phyloP scores from a whole-genome alignment of 176 grass and related monocot species.

The Carex myosuroides region DNA sequence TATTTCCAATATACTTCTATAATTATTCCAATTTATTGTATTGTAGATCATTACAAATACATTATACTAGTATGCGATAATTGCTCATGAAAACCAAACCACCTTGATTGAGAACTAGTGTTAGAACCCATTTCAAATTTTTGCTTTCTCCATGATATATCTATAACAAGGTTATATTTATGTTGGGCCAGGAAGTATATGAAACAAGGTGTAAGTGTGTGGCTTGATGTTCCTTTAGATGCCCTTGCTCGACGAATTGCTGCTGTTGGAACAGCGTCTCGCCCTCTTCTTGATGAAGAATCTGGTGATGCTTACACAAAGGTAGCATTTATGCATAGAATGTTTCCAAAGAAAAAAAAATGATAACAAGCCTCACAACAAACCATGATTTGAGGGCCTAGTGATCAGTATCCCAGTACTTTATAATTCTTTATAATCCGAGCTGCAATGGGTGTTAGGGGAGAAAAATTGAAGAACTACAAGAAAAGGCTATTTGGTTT shows the following conservation, averaged over 20 bases:
- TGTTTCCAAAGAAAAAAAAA: background rate
- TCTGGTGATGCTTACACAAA: conserved; percentile 75
- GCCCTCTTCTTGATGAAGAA: conserved; percentile 83
- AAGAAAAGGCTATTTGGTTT: background rate
- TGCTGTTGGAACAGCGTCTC: conserved; percentile 71
- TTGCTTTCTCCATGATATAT: background rate
- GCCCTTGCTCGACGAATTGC: conserved; percentile 75
- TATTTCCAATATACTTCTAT: too few relatives aligned
- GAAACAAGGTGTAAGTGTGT: conserved; percentile 68
- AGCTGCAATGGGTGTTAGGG: background rate
- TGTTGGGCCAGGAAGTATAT: conserved; percentile 60
- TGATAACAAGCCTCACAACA: background rate
- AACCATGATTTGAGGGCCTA: background rate
- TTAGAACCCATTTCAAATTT: background rate
- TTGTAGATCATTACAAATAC: background rate
- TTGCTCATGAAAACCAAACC: conserved; percentile 26
- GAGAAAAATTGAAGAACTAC: background rate
- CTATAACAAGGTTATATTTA: background rate
- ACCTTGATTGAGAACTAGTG: background rate
- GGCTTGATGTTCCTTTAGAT: conserved; percentile 88
- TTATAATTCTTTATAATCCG: background rate
- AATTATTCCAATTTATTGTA: too few relatives aligned
- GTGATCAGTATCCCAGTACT: background rate
- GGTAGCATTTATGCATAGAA: conserved; percentile 26
- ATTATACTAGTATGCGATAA: conserved; percentile 10